A percentile compares a stretch with the other conserved stretches of the same genome.
These are phyloP conservation scores for Mallotus japonicus DNA, from an alignment of 441 rosid genomes.

Conservation along the genomic window DNA sequence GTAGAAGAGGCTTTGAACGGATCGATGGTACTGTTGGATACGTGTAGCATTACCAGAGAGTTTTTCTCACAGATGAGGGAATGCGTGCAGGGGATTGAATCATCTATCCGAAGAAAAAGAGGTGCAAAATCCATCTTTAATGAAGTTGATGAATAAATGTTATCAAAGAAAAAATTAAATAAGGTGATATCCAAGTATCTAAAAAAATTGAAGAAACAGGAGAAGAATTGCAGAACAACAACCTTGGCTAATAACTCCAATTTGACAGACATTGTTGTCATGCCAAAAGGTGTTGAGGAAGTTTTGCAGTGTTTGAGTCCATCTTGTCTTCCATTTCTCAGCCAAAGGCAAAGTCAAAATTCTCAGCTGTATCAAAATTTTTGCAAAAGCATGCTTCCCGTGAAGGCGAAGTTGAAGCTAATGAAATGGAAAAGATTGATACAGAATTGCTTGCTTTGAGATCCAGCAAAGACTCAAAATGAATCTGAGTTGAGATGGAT, in stretches of 20 bases:
- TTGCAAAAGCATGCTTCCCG: constrained; percentile 15
- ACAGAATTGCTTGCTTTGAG: constrained; percentile 17
- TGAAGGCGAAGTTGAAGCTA: background rate
- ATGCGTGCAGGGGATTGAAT: constrained; percentile 10
- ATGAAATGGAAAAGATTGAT: constrained; percentile 16
- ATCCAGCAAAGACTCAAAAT: constrained; percentile 23
- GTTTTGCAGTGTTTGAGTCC: constrained; percentile 30
- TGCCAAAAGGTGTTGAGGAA: constrained; percentile 27
- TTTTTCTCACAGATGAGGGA: constrained; percentile 17
- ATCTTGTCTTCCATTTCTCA: constrained; percentile 33
- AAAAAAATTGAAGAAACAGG: constrained; percentile 8
- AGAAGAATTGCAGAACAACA: background rate
- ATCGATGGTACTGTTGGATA: constrained; percentile 18
- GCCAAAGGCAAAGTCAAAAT: constrained; percentile 24
- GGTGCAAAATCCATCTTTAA: background rate
- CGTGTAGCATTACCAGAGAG: constrained; percentile 6
- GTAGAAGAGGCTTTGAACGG: constrained; percentile 11
- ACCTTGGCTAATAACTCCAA: no score
- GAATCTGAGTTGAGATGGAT: background rate
- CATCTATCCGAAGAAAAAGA: constrained; percentile 13
- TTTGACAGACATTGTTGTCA: background rate
- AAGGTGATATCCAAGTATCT: constrained; percentile 1
- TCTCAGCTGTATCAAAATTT: constrained; percentile 38
- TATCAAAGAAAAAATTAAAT: constrained; percentile 5
- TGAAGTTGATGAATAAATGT: constrained; percentile 6